phyloP scores from a whole-genome alignment of 305 asterid genomes.

The Fraxinus angustifolia region DNA sequence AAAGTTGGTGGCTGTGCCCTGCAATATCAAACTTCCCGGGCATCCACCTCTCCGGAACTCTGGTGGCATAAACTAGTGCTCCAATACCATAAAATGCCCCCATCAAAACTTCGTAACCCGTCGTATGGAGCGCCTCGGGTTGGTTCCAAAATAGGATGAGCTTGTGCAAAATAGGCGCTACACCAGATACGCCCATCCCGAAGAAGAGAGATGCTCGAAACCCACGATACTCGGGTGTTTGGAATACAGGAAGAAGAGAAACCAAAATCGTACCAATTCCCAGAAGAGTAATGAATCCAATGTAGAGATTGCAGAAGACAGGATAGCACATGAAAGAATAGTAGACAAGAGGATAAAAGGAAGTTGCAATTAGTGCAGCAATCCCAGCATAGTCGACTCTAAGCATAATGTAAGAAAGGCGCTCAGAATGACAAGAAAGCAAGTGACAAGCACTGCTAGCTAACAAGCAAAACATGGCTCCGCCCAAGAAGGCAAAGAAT shows the following conservation, averaged over 20 bases:
- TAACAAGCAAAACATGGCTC: slow-evolving; percentile 95
- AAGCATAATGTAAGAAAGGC: slow-evolving; percentile 75
- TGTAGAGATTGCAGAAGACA: slow-evolving; percentile 73
- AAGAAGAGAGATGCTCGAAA: slow-evolving; percentile 76
- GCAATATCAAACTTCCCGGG: slow-evolving; percentile 94
- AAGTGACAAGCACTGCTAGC: slow-evolving; percentile 94
- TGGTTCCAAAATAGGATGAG: slow-evolving; percentile 76
- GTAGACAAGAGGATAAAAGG: slow-evolving; percentile 92
- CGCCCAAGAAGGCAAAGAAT: slow-evolving; percentile 87
- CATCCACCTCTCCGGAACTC: slow-evolving; percentile 92
- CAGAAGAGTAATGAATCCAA: slow-evolving; percentile 76
- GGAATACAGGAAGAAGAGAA: slow-evolving; percentile 85
- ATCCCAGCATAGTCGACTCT: slow-evolving; percentile 90
- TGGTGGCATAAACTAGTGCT: slow-evolving; percentile 68
- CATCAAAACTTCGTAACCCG: slow-evolving; percentile 82
- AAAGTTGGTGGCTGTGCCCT: slow-evolving; percentile 91
- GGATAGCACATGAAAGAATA: slow-evolving; percentile 97
- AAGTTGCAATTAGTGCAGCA: slow-evolving; percentile 86
- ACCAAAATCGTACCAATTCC: slow-evolving; percentile 66
- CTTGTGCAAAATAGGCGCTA: slow-evolving; percentile 76
- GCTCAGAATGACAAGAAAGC: slow-evolving; percentile 84
- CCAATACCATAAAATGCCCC: slow-evolving; percentile 75
- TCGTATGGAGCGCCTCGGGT: slow-evolving; percentile 84
- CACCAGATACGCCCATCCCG: slow-evolving; percentile 89
- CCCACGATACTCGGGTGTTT: slow-evolving; percentile 68